phyloP scores from a whole-genome alignment of 176 grass and related monocot species.

The Triticum urartu region DNA sequence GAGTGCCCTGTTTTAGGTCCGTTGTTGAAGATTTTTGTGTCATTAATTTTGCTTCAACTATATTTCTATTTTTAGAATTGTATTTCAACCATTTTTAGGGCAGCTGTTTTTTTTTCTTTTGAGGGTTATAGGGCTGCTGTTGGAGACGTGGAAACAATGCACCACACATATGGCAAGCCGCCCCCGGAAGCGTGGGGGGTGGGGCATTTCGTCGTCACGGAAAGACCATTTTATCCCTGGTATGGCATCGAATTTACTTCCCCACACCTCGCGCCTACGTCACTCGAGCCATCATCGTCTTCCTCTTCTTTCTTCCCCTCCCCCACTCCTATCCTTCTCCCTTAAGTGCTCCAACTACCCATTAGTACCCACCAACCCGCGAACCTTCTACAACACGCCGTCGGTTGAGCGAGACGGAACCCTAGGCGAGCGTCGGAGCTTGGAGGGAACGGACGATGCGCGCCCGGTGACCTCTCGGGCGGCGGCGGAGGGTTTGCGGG shows the following conservation, averaged over 20 bases:
- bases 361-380: not conserved
- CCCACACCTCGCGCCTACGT: slow-evolving; percentile 2
- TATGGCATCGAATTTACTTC: slow-evolving; percentile 22
- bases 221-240: slow-evolving; percentile 43
- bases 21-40: too few species aligned
- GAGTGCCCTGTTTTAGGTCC: too few species aligned
- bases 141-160: too few species aligned
- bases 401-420: not conserved
- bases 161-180: too few species aligned
- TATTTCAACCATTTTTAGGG: too few species aligned
- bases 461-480: slow-evolving; percentile 13
- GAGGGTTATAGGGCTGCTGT: too few species aligned
- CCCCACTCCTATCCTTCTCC: slow-evolving; percentile 24
- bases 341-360: slow-evolving; percentile 1
- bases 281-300: slow-evolving; percentile 12
- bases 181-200: too few species aligned
- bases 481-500: not conserved
- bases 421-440: slow-evolving; percentile 1
- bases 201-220: not conserved
- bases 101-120: too few species aligned
- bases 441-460: slow-evolving; percentile 21
- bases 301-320: not conserved
- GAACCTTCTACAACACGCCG: slow-evolving; percentile 44
- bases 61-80: too few species aligned
- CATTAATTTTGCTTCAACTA: too few species aligned